phyloP scores from a whole-genome alignment of 495 filamentous ascomycete species.

The Podospora australis region DNA sequence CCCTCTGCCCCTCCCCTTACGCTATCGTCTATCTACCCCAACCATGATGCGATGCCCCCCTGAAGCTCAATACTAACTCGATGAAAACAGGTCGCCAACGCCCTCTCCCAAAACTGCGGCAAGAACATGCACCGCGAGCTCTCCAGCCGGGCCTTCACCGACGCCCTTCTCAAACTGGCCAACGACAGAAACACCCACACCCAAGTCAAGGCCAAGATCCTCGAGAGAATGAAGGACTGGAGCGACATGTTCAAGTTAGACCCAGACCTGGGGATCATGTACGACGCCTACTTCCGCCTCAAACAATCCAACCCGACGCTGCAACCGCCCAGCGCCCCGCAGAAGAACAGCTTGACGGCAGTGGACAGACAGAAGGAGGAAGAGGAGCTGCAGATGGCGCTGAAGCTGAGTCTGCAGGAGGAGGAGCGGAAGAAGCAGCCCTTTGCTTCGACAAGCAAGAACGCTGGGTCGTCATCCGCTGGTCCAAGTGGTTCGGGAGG shows the following conservation, averaged over 20 bases:
- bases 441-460: slow-evolving; percentile 7
- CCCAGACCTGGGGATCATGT: slow-evolving; percentile 94
- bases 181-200: slow-evolving; percentile 92
- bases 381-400: slow-evolving; percentile 93
- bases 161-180: slow-evolving; percentile 84
- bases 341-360: slow-evolving; percentile 84
- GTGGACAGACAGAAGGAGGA: slow-evolving; percentile 91
- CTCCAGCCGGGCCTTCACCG: slow-evolving; percentile 90
- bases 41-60: not conserved
- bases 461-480: slow-evolving; percentile 29
- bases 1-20: not conserved
- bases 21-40: not conserved
- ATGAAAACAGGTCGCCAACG: slow-evolving; percentile 69
- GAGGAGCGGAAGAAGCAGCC: slow-evolving; percentile 49
- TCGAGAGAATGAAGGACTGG: slow-evolving; percentile 96
- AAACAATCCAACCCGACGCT: slow-evolving; percentile 83
- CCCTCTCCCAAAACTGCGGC: slow-evolving; percentile 92
- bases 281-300: slow-evolving; percentile 84
- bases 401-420: slow-evolving; percentile 87
- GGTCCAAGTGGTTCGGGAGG: slow-evolving; percentile 7
- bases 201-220: slow-evolving; percentile 93
- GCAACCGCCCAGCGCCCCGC: slow-evolving; percentile 85
- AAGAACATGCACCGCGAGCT: slow-evolving; percentile 87
- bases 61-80: too few species aligned
- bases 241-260: slow-evolving; percentile 86